Evolutionary conservation across 495 filamentous ascomycete genomes (phyloP).

Genomic region (Neurospora sp.): DNA sequence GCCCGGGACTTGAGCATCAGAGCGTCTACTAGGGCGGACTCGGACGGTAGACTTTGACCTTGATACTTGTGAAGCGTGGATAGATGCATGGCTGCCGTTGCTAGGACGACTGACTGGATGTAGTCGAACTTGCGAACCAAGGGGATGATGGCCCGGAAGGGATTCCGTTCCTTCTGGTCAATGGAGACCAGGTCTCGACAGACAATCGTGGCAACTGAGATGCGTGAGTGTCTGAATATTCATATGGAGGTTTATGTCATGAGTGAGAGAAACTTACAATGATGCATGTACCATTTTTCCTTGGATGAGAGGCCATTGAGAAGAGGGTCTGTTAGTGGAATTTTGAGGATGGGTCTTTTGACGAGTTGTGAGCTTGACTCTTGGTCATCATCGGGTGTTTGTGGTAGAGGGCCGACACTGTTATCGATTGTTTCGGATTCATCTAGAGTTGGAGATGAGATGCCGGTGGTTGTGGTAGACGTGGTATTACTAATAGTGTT

Average conservation of each 20-base stretch:
- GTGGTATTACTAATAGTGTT: neutral
- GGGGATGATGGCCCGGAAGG: slow-evolving; percentile 39
- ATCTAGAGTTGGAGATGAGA: neutral
- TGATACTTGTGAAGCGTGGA: slow-evolving; percentile 24
- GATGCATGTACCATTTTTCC: slow-evolving; percentile 39
- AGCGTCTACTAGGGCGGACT: slow-evolving; percentile 34
- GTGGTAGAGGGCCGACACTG: neutral
- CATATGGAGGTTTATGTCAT: neutral
- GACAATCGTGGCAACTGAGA: slow-evolving; percentile 39
- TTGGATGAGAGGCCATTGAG: slow-evolving; percentile 21
- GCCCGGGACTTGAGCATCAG: slow-evolving; percentile 39
- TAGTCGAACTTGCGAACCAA: slow-evolving; percentile 34
- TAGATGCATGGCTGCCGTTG: slow-evolving; percentile 45
- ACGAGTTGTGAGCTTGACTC: neutral
- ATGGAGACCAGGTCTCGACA: slow-evolving; percentile 43
- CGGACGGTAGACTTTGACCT: slow-evolving; percentile 15
- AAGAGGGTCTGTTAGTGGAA: slow-evolving; percentile 23
- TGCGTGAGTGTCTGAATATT: slow-evolving; percentile 1
- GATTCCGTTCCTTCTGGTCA: slow-evolving; percentile 38
- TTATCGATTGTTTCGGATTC: neutral
- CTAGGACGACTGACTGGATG: slow-evolving; percentile 40
- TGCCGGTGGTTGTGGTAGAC: neutral
- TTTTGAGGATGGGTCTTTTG: neutral
- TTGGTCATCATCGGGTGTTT: neutral
- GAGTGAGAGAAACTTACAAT: slow-evolving; percentile 27